Base-by-base conservation (phyloP, 345 rosid genomes). In the Eucalyptus brandiana region DNA sequence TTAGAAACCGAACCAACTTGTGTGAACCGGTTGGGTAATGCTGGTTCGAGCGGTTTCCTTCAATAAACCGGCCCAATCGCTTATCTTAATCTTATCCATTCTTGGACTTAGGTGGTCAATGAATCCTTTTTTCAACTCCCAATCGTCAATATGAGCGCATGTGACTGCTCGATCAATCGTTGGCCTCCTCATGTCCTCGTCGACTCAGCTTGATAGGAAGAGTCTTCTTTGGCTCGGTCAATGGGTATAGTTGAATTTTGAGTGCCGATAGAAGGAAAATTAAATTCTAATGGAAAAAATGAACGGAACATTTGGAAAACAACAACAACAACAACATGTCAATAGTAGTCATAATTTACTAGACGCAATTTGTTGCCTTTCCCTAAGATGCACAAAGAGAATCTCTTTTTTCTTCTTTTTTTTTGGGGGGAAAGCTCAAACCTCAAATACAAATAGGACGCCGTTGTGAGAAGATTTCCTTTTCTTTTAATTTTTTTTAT, bases 21-120 rank as follows among this genome's bases (percentile, higher is more conserved):
- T 69, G 4, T 69, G 4, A 69, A 34, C 4, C 0, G 0, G 12
- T 69, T 12, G 14, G 14, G 44, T 10, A 69, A 34, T 37, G 7
- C 2, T 69, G 4, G 44, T 34, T 69, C 1, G 4, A 0, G 80
- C 4, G 2, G 3, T 2, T 18, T 34, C 13, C 13, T 69, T 5
- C 1, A 1, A 32, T 69, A 69, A 69, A 32, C 23, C 0, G 4
- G 0, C 42, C 1, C 2, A 0, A 34, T 69, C 11, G 2, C 80
- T 69, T 40, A 8, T 10, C 24, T 18, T 18, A 72, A 72, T 21
- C 16, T 76, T 12, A 40, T 12, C 9, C 17, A 40, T 9, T 76
- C 4, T 6, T 11, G 9, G 24, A 37, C 4, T 21, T 12, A 44
- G 5, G 44, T 1, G 3, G 15, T 37, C 45, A 11, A 37, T 37